Percentiles rank a stretch among this genome's conserved stretches.
These are phyloP conservation scores for Coprinellus micaceus DNA, from an alignment of 768 basidiomycete genomes.

Conservation along the genomic window DNA sequence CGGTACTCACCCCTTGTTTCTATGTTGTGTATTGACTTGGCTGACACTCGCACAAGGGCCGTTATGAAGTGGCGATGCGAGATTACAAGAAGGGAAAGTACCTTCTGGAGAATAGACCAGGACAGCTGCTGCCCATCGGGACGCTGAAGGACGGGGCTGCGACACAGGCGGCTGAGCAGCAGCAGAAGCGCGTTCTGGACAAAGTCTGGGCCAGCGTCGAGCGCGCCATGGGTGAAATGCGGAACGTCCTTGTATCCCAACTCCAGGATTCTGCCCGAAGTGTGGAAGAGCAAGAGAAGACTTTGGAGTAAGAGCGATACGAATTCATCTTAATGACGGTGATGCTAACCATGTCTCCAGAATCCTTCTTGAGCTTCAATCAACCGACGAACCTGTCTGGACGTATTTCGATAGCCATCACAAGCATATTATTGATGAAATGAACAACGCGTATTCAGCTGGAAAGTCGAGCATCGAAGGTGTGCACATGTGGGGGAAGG, in stretches of 20 bases:
- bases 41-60: slow-evolving; percentile 55
- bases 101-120: slow-evolving; percentile 84
- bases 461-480: slow-evolving; percentile 54
- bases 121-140: slow-evolving; percentile 73
- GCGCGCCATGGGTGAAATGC: slow-evolving; percentile 92
- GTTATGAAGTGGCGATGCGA: slow-evolving; percentile 88
- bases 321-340: background rate
- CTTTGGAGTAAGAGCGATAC: slow-evolving; percentile 71
- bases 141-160: slow-evolving; percentile 54
- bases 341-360: slow-evolving; percentile 35
- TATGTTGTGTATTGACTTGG: background rate
- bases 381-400: slow-evolving; percentile 91
- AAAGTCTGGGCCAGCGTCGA: slow-evolving; percentile 96
- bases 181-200: slow-evolving; percentile 89
- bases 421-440: slow-evolving; percentile 73
- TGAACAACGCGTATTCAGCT: slow-evolving; percentile 59
- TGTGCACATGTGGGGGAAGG: slow-evolving; percentile 23
- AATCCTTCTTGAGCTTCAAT: slow-evolving; percentile 82
- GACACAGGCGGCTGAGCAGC: slow-evolving; percentile 53
- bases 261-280: slow-evolving; percentile 75
- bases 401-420: slow-evolving; percentile 94
- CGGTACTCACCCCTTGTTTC: slow-evolving; percentile 46
- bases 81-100: slow-evolving; percentile 98
- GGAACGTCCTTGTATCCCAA: slow-evolving; percentile 67
- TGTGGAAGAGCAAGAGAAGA: slow-evolving; percentile 94